A percentile compares a stretch with the other conserved stretches of the same genome.
These are phyloP conservation scores for Trichomonas gallinae DNA, from an alignment of 208 protist genomes.

Conservation along the genomic window DNA sequence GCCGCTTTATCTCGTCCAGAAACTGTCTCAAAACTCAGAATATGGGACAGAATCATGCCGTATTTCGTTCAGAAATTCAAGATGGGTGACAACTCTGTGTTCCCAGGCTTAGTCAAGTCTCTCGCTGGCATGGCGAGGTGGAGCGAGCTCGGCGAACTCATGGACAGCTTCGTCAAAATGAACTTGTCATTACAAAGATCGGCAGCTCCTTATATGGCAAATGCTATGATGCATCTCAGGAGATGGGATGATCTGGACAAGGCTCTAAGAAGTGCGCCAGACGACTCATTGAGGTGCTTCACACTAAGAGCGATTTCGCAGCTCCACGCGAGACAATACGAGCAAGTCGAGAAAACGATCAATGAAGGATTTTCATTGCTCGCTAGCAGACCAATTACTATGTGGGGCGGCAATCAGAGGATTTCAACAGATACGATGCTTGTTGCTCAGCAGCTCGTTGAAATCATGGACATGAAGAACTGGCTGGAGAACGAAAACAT, in stretches of 20 bases:
- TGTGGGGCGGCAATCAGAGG: not conserved
- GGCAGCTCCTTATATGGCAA: not conserved
- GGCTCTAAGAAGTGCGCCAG: not conserved
- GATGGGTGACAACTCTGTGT: not conserved
- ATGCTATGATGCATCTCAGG: not conserved
- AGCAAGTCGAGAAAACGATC: not conserved
- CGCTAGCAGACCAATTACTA: not conserved
- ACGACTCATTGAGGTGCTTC: not conserved
- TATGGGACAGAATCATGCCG: not conserved
- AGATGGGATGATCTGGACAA: not conserved
- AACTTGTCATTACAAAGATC: not conserved
- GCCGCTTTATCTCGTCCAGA: not conserved
- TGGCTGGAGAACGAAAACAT: not conserved
- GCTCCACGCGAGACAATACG: not conserved
- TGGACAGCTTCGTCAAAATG: not conserved
- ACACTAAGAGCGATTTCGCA: not conserved
- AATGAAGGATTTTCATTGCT: not conserved
- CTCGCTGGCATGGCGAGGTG: not conserved
- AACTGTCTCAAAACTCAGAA: not conserved
- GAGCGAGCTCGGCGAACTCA: not conserved
- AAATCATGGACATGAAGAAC: not conserved
- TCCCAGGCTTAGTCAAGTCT: not conserved
- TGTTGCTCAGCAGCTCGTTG: not conserved
- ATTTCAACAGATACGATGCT: not conserved
- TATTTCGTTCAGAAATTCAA: not conserved